Base-by-base conservation (phyloP, 2,329 filamentous ascomycete species). In the Waltergamsia citrina region DNA sequence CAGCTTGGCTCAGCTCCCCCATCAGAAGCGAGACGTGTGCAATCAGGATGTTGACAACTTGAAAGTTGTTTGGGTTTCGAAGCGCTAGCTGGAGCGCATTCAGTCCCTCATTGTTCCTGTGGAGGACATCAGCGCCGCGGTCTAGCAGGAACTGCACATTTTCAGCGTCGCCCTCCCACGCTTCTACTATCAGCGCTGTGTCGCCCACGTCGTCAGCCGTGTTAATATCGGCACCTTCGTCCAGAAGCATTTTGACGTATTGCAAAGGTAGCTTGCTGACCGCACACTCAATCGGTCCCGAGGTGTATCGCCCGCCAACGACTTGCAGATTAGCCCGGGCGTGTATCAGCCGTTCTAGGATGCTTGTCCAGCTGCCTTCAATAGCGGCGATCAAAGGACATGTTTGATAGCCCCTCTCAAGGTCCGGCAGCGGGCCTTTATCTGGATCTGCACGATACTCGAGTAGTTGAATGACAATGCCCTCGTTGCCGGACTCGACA, bases 301-400 rank as follows among this genome's bases (percentile, higher is more conserved):
- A 53, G 7, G 39, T 42, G 21, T 56, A 51, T 5, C 35, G 39
- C 2, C 56, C 53, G 4, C 59, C 54, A 15, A 56, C 42, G 1
- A 59, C 54, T 16, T 62, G 46, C 6, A 62, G 38, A 3, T 54
- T 46, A 2, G 57, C 57, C 22, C 52, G 54, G 4, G 53, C 54
- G 6, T 49, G 42, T 14, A 64, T 36, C 0, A 64, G 43, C 5
- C 47, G 43, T 14, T 55, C 42, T 1, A 64, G 43, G 3, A 64
- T 62, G 0, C 50, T 44, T 8, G 49, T 46, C 26, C 62, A 52
- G 6, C 49, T 50, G 5, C 49, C 46, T 18, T 42, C 48, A 0
- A 58, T 48, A 3, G 60, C 58, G 1, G 56, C 57, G 12, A 62
- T 49, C n/a, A n/a, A n/a, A n/a, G n/a, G n/a, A n/a, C n/a, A n/a